Evolutionary conservation across 257 asterid species (phyloP), one percentile per base, ranked within the genome.

Genomic region (Scutellaria minor): DNA sequence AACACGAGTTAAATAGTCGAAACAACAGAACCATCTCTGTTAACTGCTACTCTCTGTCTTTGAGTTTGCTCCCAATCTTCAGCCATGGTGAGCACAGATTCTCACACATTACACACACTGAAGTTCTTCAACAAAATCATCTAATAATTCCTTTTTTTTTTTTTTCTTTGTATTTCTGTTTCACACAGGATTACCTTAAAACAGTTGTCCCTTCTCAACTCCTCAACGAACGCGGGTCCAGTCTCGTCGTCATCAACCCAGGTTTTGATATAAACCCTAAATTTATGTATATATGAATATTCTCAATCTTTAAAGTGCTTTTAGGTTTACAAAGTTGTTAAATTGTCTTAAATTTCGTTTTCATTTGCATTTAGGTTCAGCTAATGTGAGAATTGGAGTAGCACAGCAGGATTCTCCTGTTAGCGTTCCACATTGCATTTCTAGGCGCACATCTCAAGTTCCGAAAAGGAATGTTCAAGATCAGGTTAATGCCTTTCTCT

Each of bases 241-340:
- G 86, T 75, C 90, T 95, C 75, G 96, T 95, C 66, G 95, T 95
- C 78, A 88, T 95, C 80, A 94, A 94, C 82, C 98, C 99, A 85
- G 99, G 99, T 86, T 70, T 54, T 61, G 22, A 56, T 27, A 72
- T 48, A 7, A 71, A 2, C 58, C 7, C 61, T 14, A 27, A 35
- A 51, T 50, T 75, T 54, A 45, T 52, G 50, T 20, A 54, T 31
- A 3, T 31, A 31, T 31, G 37, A 1, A 31, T 31, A 9, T n/a
- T 18, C 64, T 51, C 31, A 35, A 20, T 50, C 12, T 52, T 48
- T 41, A 27, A 13, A 0, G 37, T 31, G 5, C 20, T 63, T 63
- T 15, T 3, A 15, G 54, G 54, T 39, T 24, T 52, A 5, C 37
- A 9, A 59, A 48, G 7, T 62, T 79, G 7, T 62, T 14, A 40